phyloP scores from a whole-genome alignment of 129 eudicot genomes.

The Pulicaria dysenterica region DNA sequence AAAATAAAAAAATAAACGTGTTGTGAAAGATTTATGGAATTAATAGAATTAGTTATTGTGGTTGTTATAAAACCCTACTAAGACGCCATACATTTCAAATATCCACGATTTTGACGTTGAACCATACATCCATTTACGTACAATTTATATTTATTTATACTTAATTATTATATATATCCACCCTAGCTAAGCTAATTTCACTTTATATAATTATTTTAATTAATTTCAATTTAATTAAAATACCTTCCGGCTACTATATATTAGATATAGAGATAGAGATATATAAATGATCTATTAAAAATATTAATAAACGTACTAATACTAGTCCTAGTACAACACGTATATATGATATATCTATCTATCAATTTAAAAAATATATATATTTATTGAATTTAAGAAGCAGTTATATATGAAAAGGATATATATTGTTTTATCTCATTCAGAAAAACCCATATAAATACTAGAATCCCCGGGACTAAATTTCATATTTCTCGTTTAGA shows the following conservation, averaged over 20 bases:
- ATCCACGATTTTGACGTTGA: slow-evolving; percentile 29
- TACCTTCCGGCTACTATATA: too few relatives aligned
- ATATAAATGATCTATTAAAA: too few relatives aligned
- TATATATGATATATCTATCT: neutral
- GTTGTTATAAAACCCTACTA: slow-evolving; percentile 29
- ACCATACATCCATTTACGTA: slow-evolving; percentile 14
- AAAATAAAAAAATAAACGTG: neutral
- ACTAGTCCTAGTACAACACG: neutral
- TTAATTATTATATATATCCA: neutral
- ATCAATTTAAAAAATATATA: neutral
- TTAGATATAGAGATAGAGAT: too few relatives aligned
- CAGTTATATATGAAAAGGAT: neutral
- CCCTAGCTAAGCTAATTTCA: neutral
- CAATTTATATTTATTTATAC: neutral
- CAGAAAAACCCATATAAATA: slow-evolving; percentile 26
- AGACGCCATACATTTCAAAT: slow-evolving; percentile 16
- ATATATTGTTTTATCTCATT: neutral
- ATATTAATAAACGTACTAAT: too few relatives aligned
- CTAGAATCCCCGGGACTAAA: slow-evolving; percentile 7
- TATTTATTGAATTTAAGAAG: neutral
- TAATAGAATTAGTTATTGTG: slow-evolving; percentile 21
- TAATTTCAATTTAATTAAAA: neutral
- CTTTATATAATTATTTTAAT: neutral
- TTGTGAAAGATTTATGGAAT: slow-evolving; percentile 4
- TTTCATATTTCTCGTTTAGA: neutral